These are phyloP conservation scores for Termitomyces sp. DNA, from an alignment of 768 basidiomycete genomes.

Conservation along the genomic window DNA sequence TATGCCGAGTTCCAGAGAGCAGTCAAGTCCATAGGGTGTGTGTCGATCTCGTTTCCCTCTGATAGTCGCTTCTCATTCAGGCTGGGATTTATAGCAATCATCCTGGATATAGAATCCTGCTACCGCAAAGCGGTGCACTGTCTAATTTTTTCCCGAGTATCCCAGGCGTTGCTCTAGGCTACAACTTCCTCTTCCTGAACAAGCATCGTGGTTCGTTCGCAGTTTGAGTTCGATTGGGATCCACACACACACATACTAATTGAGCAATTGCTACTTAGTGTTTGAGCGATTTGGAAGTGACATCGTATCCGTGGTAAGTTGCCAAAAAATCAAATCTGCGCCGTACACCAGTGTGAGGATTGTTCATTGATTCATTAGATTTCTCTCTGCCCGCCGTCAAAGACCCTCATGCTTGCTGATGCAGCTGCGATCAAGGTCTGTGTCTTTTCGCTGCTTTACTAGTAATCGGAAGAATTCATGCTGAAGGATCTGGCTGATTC, in stretches of 20 bases:
- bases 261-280: conserved; percentile 13
- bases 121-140: conserved; percentile 18
- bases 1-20: conserved; percentile 18
- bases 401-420: conserved; percentile 29
- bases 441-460: neutral
- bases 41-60: conserved; percentile 4
- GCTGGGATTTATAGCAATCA: conserved; percentile 19
- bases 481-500: neutral
- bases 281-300: conserved; percentile 29
- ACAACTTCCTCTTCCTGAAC: conserved; percentile 22
- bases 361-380: conserved; percentile 12
- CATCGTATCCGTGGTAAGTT: conserved; percentile 26
- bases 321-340: neutral
- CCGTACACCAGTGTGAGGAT: neutral
- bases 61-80: neutral
- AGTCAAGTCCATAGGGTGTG: conserved; percentile 24
- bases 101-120: conserved; percentile 25
- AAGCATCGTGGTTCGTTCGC: conserved; percentile 23
- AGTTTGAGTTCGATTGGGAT: neutral
- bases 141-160: conserved; percentile 22
- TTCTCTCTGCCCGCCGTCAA: conserved; percentile 18
- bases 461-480: neutral
- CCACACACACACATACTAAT: too few relatives aligned
- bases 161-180: conserved; percentile 23
- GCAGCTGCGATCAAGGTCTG: conserved; percentile 34